Evolutionary conservation across 352 stramenopile species (phyloP), one percentile per base, ranked within the genome.

Genomic region (Discostella stelligera): DNA sequence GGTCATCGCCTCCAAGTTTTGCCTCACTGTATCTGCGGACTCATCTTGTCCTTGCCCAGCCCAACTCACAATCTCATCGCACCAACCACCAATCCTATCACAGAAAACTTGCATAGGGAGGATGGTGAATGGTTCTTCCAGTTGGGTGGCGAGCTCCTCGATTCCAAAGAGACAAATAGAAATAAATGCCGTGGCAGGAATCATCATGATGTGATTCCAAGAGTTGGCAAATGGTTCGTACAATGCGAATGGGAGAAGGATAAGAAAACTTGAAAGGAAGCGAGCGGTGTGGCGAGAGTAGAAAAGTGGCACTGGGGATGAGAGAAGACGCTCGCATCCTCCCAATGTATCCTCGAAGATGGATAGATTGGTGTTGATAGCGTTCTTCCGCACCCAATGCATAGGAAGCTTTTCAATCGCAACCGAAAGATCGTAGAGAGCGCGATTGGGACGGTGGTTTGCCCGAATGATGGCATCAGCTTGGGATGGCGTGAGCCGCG

Each of bases 81-180:
- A 84, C 27, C 50, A 71, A 30, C 23, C 55, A 41, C 76, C 71
- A 65, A 87, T 84, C 67, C 82, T 84, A 46, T 87, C 80, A 46
- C 80, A 84, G 58, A 85, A 87, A 48, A 73, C 84, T 48, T 86
- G 71, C 80, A 90, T 86, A 1, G 85, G 85, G 37, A 91, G 74
- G 39, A 90, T 87, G 14, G 83, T 85, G 67, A 91, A 91, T 14
- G 86, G 84, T 69, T 93, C 85, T 75, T 93, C 85, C 16, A 93
- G 69, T 59, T 90, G 84, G 27, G 82, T 91, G 0, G 79, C 84
- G 52, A 93, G 71, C 71, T 93, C 85, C 73, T 93, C 88, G 69
- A 93, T 92, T 55, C 88, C 88, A 61, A 93, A 90, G n/a, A 93
- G 64, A 41, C 89, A 89, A 2, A 89, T 48, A 9, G 81, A 83